These are phyloP conservation scores for Bretziella fagacearum DNA, from an alignment of 2,329 filamentous ascomycete genomes.

Conservation along the genomic window DNA sequence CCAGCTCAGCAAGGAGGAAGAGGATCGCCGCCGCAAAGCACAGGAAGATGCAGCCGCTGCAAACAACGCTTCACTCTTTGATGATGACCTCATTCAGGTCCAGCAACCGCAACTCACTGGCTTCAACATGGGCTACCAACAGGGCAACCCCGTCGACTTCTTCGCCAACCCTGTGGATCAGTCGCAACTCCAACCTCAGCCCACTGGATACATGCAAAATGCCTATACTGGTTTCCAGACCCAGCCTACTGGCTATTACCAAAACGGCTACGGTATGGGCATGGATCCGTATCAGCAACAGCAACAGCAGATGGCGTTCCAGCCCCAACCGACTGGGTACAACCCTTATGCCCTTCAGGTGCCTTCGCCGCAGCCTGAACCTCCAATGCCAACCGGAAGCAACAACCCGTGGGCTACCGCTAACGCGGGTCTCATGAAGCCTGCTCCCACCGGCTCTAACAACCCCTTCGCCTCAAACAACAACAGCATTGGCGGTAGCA, in stretches of 20 bases:
- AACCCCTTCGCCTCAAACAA: conserved; percentile 64
- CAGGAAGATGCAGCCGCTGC: conserved; percentile 47
- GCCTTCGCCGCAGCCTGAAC: conserved; percentile 34
- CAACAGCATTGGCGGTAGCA: not conserved
- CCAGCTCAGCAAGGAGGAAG: conserved; percentile 84
- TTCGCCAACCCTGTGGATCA: conserved; percentile 86
- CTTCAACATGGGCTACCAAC: conserved; percentile 94
- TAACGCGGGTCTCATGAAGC: conserved; percentile 46
- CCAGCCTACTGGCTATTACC: conserved; percentile 39
- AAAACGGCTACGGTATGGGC: conserved; percentile 48
- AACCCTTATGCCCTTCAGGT: conserved; percentile 35
- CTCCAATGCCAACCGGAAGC: conserved; percentile 55
- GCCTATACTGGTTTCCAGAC: conserved; percentile 37
- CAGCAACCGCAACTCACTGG: conserved; percentile 63
- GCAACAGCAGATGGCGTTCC: conserved; percentile 22
- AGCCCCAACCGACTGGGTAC: conserved; percentile 35
- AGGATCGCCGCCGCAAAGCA: conserved; percentile 73
- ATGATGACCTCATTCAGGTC: conserved; percentile 49
- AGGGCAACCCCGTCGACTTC: conserved; percentile 91
- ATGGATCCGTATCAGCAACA: conserved; percentile 54
- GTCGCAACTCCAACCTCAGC: conserved; percentile 57
- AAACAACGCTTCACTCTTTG: conserved; percentile 78
- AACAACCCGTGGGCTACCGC: conserved; percentile 85
- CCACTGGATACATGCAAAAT: conserved; percentile 51
- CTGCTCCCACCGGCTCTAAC: conserved; percentile 86